Percentiles rank a stretch among this genome's conserved stretches.
These are phyloP conservation scores for Dalbergia cultrata DNA, from an alignment of 306 rosid species.

Conservation along the genomic window DNA sequence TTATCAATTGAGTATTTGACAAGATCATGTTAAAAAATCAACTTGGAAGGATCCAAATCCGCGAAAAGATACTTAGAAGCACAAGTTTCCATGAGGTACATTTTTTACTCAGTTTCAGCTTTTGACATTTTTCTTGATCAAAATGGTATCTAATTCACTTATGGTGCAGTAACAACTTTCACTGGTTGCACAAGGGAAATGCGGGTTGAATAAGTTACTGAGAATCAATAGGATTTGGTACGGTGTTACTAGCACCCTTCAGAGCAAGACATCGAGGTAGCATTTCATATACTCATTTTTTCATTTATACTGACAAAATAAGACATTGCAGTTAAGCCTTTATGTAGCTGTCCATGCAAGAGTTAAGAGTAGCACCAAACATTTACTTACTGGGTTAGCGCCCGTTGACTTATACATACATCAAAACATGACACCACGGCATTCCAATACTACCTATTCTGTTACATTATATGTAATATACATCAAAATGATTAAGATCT, in stretches of 20 bases:
- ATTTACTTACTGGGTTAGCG: constrained; percentile 24
- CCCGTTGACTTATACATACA: constrained; percentile 12
- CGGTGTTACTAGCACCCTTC: neutral
- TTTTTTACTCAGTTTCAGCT: neutral
- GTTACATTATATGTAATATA: constrained; percentile 2
- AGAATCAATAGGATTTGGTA: neutral
- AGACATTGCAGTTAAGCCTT: neutral
- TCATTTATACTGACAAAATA: neutral
- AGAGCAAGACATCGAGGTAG: neutral
- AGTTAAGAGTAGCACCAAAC: constrained; percentile 8
- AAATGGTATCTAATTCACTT: neutral
- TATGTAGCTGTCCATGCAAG: neutral
- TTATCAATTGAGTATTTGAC: no score
- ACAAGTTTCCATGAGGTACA: neutral
- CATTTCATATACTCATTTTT: constrained; percentile 11
- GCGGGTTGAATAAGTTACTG: neutral
- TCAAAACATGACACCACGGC: constrained; percentile 34
- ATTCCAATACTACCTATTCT: constrained; percentile 22
- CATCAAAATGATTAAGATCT: constrained; percentile 46
- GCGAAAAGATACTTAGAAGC: no score
- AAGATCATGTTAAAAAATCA: no score
- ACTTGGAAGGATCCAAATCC: no score
- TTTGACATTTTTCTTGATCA: constrained; percentile 1
- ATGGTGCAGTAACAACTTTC: neutral
- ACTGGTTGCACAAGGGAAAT: neutral